phyloP scores from a whole-genome alignment of 495 filamentous ascomycete genomes.

The Bathelium albidoporum region DNA sequence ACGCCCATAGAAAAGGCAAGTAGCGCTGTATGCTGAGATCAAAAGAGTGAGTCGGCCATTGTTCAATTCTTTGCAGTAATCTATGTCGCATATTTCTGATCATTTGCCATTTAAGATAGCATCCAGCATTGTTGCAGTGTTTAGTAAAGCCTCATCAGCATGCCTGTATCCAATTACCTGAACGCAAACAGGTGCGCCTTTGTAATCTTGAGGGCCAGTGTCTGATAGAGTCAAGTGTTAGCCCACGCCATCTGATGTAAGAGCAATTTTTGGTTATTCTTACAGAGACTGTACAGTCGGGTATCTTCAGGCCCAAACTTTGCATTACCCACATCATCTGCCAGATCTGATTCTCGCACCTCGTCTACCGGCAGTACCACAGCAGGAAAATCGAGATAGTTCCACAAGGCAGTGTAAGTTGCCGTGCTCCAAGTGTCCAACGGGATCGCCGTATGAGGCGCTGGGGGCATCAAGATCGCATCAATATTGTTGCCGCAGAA shows the following conservation, averaged over 20 bases:
- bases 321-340: conserved; percentile 2
- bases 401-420: conserved; percentile 3
- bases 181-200: conserved; percentile 5
- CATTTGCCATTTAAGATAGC: conserved; percentile 2
- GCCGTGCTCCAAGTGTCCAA: conserved; percentile 31
- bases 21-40: not conserved
- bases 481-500: conserved; percentile 33
- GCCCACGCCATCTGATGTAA: conserved; percentile 1
- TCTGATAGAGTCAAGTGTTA: conserved; percentile 3
- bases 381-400: conserved; percentile 6
- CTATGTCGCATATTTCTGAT: conserved; percentile 3
- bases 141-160: conserved; percentile 6
- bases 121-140: conserved; percentile 3
- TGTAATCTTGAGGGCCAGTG: conserved; percentile 5
- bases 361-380: not conserved
- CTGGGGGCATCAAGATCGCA: conserved; percentile 36
- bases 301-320: conserved; percentile 4
- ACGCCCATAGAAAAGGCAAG: conserved; percentile 1
- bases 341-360: conserved; percentile 2
- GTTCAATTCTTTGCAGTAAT: conserved; percentile 1
- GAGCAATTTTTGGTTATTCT: not conserved
- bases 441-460: conserved; percentile 38
- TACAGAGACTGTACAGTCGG: conserved; percentile 5
- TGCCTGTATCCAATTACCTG: conserved; percentile 4
- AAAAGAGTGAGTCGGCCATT: conserved; percentile 2